Percentiles rank a stretch among this genome's conserved stretches.
These are phyloP conservation scores for Malus sylvestris DNA, from an alignment of 306 rosid genomes.

Conservation along the genomic window DNA sequence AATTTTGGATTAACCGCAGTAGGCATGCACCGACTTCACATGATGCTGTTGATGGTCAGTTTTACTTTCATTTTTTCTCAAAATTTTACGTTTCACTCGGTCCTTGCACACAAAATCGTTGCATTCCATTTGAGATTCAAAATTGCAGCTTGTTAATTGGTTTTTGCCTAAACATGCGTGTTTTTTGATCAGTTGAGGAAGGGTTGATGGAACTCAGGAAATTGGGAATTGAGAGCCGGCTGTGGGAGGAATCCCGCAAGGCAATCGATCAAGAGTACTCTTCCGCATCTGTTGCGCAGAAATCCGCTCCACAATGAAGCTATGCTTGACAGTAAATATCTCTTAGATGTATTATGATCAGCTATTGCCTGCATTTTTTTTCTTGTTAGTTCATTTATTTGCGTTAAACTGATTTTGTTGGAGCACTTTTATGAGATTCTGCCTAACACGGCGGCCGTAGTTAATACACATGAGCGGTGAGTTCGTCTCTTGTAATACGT, in stretches of 20 bases:
- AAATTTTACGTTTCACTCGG: background rate
- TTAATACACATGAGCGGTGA: background rate
- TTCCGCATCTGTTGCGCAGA: slow-evolving; percentile 6
- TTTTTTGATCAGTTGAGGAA: slow-evolving; percentile 64
- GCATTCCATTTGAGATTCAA: background rate
- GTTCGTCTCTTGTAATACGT: background rate
- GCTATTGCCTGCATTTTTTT: background rate
- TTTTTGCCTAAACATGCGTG: slow-evolving; percentile 5
- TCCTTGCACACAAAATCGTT: background rate
- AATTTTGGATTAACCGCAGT: slow-evolving; percentile 83
- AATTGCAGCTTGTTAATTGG: background rate
- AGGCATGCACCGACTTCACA: slow-evolving; percentile 83
- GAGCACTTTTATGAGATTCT: background rate
- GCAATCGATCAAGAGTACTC: slow-evolving; percentile 49
- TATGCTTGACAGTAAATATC: background rate
- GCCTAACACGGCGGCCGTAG: background rate
- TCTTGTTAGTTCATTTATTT: background rate
- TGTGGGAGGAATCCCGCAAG: slow-evolving; percentile 92
- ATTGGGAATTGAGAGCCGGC: slow-evolving; percentile 77
- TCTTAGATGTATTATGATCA: background rate
- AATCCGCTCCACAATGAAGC: slow-evolving; percentile 5
- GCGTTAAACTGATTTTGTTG: background rate
- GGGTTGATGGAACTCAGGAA: slow-evolving; percentile 82
- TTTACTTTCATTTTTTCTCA: slow-evolving; percentile 1
- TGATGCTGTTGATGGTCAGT: slow-evolving; percentile 82